Evolutionary conservation across 1,284 basidiomycete genomes (phyloP), one percentile per base, ranked within the genome.

Genomic region (Malassezia yamatoensis): DNA sequence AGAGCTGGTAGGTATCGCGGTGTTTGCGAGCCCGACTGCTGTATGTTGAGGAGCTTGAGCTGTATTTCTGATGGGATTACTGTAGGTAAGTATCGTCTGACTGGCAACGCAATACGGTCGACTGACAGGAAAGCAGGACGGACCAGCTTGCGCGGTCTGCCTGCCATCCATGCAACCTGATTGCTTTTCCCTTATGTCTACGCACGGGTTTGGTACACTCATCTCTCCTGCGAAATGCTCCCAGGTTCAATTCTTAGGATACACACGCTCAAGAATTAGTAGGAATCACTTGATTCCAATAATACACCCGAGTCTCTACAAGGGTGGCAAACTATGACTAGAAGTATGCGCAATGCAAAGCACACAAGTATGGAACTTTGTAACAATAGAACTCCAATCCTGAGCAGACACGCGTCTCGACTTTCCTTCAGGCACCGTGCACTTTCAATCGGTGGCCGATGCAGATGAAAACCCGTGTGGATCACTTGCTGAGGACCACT

Each of bases 321-420:
- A 49, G 47, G 47, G 47, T 29, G 36, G 37, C 36, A 38, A 38
- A 24, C 47, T 49, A 49, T 39, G 47, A 49, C 45, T 35, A 47
- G 45, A 18, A 36, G 21, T 20, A 20, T 20, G 8, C 38, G 43
- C 16, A 15, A 34, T 45, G 34, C 43, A 45, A 16, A 10, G 16
- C 43, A 45, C 24, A 20, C 29, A 16, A 18, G 24, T 29, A 39
- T 39, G 38, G 20, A 39, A 39, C 38, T n/a, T 20, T 39, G 15
- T n/a, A 39, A 20, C n/a, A n/a, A 39, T 20, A 39, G n/a, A 20
- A 39, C 38, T 20, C 24, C 24, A 29, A 29, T 29, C 24, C 24
- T 29, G 24, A 29, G 24, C 24, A 29, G 24, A 29, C 24, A 29
- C 24, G 24, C 24, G 24, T 29, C 24, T 29, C 24, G 24, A 29